phyloP scores from a whole-genome alignment of 2,329 filamentous ascomycete species.

The Pseudogymnoascus destructans region DNA sequence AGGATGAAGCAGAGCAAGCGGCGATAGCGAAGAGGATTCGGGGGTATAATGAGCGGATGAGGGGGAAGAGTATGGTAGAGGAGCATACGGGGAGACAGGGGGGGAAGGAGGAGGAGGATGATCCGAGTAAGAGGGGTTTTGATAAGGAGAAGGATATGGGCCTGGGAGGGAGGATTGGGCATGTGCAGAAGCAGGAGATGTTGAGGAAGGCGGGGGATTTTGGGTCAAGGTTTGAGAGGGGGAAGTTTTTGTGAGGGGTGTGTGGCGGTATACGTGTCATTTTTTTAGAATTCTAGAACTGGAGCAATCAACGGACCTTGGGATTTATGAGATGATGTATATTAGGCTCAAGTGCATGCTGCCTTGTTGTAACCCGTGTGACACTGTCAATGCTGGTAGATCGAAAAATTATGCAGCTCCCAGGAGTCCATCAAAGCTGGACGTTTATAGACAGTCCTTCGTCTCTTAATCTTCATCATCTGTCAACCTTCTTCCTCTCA shows the following conservation, averaged over 20 bases:
- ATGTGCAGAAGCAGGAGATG: conserved; percentile 64
- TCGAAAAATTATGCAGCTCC: too few species aligned
- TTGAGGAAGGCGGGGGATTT: conserved; percentile 70
- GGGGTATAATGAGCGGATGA: conserved; percentile 43
- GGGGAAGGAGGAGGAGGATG: conserved; percentile 59
- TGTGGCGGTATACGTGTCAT: background rate
- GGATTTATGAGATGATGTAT: background rate
- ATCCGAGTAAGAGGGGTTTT: conserved; percentile 79
- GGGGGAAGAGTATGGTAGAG: conserved; percentile 47
- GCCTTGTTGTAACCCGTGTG: too few species aligned
- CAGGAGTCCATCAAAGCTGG: too few species aligned
- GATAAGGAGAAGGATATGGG: conserved; percentile 92
- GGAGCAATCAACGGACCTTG: background rate
- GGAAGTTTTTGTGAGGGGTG: conserved; percentile 39
- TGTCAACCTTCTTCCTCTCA: too few species aligned
- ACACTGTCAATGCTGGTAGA: too few species aligned
- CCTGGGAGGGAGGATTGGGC: conserved; percentile 55
- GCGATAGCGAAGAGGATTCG: conserved; percentile 37
- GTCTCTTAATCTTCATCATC: too few species aligned
- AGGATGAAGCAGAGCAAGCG: conserved; percentile 27
- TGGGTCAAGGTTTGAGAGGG: conserved; percentile 66
- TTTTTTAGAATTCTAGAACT: background rate
- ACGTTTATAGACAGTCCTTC: too few species aligned
- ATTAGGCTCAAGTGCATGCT: too few species aligned
- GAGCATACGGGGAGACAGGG: conserved; percentile 25